A percentile compares a stretch with the other conserved stretches of the same genome.
Evolutionary conservation across 2,329 filamentous ascomycete species (phyloP).

Genomic region (Cercospora nicotianae): DNA sequence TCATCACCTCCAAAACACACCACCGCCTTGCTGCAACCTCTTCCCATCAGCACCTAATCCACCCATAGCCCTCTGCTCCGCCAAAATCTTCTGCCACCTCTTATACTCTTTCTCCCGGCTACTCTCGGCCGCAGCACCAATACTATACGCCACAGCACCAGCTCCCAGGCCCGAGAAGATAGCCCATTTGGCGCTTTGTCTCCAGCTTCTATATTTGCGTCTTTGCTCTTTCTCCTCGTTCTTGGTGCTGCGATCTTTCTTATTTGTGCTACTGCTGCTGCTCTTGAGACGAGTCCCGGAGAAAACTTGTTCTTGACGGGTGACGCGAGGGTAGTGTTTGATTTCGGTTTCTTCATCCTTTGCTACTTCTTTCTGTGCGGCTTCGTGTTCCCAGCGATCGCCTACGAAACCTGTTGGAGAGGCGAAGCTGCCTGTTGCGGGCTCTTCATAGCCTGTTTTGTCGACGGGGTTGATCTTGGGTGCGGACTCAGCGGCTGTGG

Average conservation of each 20-base stretch:
- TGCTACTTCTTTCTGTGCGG: slow-evolving; percentile 34
- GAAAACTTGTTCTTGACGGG: slow-evolving; percentile 51
- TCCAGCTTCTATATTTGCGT: slow-evolving; percentile 37
- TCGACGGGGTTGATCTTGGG: slow-evolving; percentile 58
- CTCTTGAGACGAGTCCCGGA: slow-evolving; percentile 41
- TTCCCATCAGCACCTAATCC: slow-evolving; percentile 7
- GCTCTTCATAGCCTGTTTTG: slow-evolving; percentile 38
- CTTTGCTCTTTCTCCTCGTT: slow-evolving; percentile 19
- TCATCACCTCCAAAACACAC: slow-evolving; percentile 9
- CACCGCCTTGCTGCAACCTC: slow-evolving; percentile 7
- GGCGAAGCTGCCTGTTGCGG: slow-evolving; percentile 58
- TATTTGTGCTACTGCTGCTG: slow-evolving; percentile 27
- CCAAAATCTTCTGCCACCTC: slow-evolving; percentile 30
- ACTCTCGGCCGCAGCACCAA: slow-evolving; percentile 58
- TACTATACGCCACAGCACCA: slow-evolving; percentile 58
- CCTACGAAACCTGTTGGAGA: slow-evolving; percentile 64
- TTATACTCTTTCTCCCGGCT: slow-evolving; percentile 26
- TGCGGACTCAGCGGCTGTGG: slow-evolving; percentile 10
- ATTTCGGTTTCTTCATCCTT: slow-evolving; percentile 38
- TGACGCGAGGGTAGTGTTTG: slow-evolving; percentile 48
- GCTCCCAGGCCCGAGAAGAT: slow-evolving; percentile 57
- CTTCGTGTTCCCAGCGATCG: slow-evolving; percentile 22
- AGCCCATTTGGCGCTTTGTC: slow-evolving; percentile 42
- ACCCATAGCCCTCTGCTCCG: slow-evolving; percentile 15
- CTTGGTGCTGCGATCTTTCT: slow-evolving; percentile 15